phyloP scores from a whole-genome alignment of 2,329 filamentous ascomycete genomes.

The Alternaria novae-zelandiae region DNA sequence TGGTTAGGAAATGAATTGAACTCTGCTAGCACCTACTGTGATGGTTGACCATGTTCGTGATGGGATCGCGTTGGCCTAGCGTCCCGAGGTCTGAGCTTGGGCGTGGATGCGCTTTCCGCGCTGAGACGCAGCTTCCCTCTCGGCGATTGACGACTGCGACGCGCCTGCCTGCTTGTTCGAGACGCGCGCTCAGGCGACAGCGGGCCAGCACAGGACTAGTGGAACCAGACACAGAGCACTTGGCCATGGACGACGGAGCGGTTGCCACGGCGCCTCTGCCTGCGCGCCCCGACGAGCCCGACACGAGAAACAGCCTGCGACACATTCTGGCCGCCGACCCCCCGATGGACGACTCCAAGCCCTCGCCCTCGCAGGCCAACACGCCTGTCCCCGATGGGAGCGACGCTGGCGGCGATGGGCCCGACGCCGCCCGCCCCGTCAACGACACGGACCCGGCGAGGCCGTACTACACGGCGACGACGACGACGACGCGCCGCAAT shows the following conservation, averaged over 20 bases:
- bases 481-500: constrained; percentile 63
- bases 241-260: constrained; percentile 7
- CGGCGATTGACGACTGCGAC: constrained; percentile 5
- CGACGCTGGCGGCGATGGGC: constrained; percentile 37
- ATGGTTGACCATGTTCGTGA: constrained; percentile 1
- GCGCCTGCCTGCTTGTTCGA: neutral
- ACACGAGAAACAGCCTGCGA: constrained; percentile 49
- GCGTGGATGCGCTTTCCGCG: constrained; percentile 1
- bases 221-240: constrained; percentile 1
- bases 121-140: neutral
- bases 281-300: constrained; percentile 41
- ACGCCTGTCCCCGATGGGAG: constrained; percentile 43
- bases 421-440: constrained; percentile 34
- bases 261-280: constrained; percentile 15
- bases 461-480: constrained; percentile 56
- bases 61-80: constrained; percentile 6
- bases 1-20: neutral
- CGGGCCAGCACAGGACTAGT: constrained; percentile 1
- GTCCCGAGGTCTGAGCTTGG: constrained; percentile 5
- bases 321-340: constrained; percentile 48
- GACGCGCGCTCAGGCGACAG: neutral
- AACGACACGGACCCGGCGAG: constrained; percentile 33
- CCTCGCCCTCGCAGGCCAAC: constrained; percentile 34
- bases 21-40: neutral
- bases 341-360: constrained; percentile 43